Evolutionary conservation across 2,329 filamentous ascomycete genomes (phyloP).

Genomic region (Sclerotinia trifoliorum): DNA sequence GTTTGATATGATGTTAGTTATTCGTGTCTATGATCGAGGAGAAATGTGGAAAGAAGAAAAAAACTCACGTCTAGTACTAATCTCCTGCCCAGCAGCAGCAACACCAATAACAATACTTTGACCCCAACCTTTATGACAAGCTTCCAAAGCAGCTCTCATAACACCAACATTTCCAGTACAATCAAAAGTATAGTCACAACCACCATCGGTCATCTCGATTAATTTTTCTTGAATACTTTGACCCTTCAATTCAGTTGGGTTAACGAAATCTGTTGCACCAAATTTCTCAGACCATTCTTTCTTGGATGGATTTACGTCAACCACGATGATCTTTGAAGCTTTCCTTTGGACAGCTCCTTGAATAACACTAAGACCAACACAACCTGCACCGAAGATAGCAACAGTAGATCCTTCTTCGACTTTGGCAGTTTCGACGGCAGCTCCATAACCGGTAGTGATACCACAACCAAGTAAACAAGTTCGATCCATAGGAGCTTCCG

Average conservation of each 20-base stretch:
- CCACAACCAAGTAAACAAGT: slow-evolving; percentile 96
- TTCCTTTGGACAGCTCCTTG: slow-evolving; percentile 75
- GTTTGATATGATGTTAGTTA: not conserved
- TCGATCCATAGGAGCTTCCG: slow-evolving; percentile 89
- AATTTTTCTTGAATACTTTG: slow-evolving; percentile 89
- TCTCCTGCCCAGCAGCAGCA: slow-evolving; percentile 93
- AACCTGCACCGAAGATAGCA: slow-evolving; percentile 92
- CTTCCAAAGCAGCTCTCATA: slow-evolving; percentile 93
- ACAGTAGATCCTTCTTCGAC: slow-evolving; percentile 88
- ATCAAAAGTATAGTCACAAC: slow-evolving; percentile 98
- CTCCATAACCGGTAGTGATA: slow-evolving; percentile 97
- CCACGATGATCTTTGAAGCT: slow-evolving; percentile 54
- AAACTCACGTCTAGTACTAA: slow-evolving; percentile 82
- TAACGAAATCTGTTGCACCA: slow-evolving; percentile 94
- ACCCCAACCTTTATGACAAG: slow-evolving; percentile 99
- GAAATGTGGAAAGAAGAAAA: not conserved
- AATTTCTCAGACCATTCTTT: slow-evolving; percentile 93
- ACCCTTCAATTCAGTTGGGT: slow-evolving; percentile 74
- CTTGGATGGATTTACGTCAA: slow-evolving; percentile 84
- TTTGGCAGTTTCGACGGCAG: slow-evolving; percentile 87
- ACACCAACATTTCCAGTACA: slow-evolving; percentile 97
- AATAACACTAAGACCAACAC: slow-evolving; percentile 91
- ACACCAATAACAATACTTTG: slow-evolving; percentile 98
- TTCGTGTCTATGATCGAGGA: not conserved
- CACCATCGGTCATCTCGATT: slow-evolving; percentile 96